Conservation (phyloP, 192 early-diverging fungal species). For the Backusella sp. region DNA sequence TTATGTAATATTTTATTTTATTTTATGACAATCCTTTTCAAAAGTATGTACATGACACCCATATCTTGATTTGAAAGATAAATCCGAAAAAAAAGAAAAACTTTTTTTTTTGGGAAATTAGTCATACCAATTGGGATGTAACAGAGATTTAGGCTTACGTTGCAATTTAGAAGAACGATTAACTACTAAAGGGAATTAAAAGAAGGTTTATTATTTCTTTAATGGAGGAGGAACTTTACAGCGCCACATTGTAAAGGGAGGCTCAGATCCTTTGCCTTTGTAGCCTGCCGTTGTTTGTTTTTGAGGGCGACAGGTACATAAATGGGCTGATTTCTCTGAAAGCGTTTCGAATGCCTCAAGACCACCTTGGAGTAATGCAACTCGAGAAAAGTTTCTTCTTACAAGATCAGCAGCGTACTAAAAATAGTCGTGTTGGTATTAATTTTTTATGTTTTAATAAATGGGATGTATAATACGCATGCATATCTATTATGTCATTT, state of each 20-base stretch:
- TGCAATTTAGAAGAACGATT: background rate
- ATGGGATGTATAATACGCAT: background rate
- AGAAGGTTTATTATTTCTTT: background rate
- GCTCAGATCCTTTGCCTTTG: slow-evolving; percentile 39
- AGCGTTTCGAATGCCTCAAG: slow-evolving; percentile 43
- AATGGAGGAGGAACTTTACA: slow-evolving; percentile 31
- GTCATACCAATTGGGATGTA: background rate
- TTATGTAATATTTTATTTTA: background rate
- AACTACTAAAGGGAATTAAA: background rate
- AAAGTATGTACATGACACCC: background rate
- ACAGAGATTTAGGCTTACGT: background rate
- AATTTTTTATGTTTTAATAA: background rate
- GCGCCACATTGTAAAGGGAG: slow-evolving; percentile 37
- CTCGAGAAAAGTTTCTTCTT: slow-evolving; percentile 38
- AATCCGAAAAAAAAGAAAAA: background rate
- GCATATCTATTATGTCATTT: background rate
- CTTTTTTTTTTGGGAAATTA: background rate
- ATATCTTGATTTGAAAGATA: background rate
- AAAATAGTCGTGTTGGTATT: background rate
- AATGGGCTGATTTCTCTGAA: slow-evolving; percentile 5
- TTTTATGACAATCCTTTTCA: background rate
- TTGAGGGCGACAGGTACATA: slow-evolving; percentile 38
- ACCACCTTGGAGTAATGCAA: slow-evolving; percentile 51
- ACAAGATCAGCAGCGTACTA: slow-evolving; percentile 54
- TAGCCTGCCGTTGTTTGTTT: slow-evolving; percentile 35